Base-by-base conservation (phyloP, 257 asterid species). In the Salvia splendens region DNA sequence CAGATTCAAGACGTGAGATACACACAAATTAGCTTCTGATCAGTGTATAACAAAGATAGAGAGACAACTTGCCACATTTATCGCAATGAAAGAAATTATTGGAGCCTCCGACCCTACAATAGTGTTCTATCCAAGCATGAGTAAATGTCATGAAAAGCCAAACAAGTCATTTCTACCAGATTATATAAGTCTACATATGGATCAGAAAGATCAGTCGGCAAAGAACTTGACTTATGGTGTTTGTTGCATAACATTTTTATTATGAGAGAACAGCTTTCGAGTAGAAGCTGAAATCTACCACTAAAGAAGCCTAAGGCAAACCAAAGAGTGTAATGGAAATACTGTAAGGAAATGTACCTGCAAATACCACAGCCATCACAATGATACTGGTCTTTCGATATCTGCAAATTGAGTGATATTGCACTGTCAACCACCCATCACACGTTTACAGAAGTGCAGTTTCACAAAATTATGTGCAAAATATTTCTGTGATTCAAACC, bases 301-400 rank as follows among this genome's bases (percentile, higher is more conserved):
- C 33, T 30, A 38, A 3, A 54, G 14, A 20, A 49, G 14, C 46
- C 32, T 10, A 52, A 57, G 28, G 30, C 12, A 48, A 2, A 17
- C 54, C 20, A 48, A 48, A 5, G 24, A 8, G 28, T 50, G 59
- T 59, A 52, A 3, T 38, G 10, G 1, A 54, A 24, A 24, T 2
- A 6, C 8, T 7, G 10, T 1, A 9, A 52, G 36, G n/a, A 8
- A 12, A 24, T 59, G 55, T 81, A 91, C 97, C 96, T 85, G 91
- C 97, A 91, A 38, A 91, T 91, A 75, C 96, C 96, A 67, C 97
- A 91, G 16, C 86, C 93, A 35, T 78, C 64, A 62, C 97, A 91
- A 69, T 91, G 97, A 60, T 77, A 88, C 84, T 91, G 97, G 57
- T 73, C 73, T 65, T 91, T 91, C 20, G 90, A 85, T 15, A 76